These are phyloP conservation scores for Diaporthe longicolla DNA, from an alignment of 2,329 filamentous ascomycete genomes.

Conservation along the genomic window DNA sequence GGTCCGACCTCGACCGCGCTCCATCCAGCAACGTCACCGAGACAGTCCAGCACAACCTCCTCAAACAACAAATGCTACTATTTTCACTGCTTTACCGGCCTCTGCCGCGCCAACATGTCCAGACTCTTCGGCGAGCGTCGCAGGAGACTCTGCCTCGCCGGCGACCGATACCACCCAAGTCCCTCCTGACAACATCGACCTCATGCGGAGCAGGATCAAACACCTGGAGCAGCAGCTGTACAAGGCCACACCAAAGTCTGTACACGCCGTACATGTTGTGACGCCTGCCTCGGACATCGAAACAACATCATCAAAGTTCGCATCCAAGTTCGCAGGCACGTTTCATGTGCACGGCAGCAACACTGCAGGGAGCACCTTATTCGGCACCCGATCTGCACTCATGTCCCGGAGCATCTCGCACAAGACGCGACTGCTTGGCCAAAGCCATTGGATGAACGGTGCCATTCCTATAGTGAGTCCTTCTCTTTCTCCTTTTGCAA, in stretches of 20 bases:
- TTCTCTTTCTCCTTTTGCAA: too few relatives aligned
- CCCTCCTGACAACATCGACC: conserved; percentile 51
- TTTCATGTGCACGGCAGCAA: conserved; percentile 60
- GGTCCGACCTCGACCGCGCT: neutral
- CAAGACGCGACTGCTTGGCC: conserved; percentile 41
- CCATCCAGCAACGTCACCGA: neutral
- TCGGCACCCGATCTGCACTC: neutral
- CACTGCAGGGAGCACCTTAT: conserved; percentile 27
- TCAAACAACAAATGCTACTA: neutral
- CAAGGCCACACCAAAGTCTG: conserved; percentile 38
- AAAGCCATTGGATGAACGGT: conserved; percentile 39
- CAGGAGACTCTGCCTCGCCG: neutral
- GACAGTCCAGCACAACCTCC: neutral
- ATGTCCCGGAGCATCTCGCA: conserved; percentile 36
- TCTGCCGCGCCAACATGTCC: neutral
- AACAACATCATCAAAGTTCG: conserved; percentile 40
- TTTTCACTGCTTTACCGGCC: neutral
- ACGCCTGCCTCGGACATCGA: conserved; percentile 49
- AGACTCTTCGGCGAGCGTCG: neutral
- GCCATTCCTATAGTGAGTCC: conserved; percentile 26
- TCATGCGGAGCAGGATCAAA: conserved; percentile 56
- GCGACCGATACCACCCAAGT: conserved; percentile 43
- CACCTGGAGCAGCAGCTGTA: conserved; percentile 60
- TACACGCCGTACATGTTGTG: conserved; percentile 31
- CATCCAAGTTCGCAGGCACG: conserved; percentile 57